Percentiles rank a stretch among this genome's conserved stretches.
phyloP scores from a whole-genome alignment of 805 yeast species.

The Maudiozyma bulderi region DNA sequence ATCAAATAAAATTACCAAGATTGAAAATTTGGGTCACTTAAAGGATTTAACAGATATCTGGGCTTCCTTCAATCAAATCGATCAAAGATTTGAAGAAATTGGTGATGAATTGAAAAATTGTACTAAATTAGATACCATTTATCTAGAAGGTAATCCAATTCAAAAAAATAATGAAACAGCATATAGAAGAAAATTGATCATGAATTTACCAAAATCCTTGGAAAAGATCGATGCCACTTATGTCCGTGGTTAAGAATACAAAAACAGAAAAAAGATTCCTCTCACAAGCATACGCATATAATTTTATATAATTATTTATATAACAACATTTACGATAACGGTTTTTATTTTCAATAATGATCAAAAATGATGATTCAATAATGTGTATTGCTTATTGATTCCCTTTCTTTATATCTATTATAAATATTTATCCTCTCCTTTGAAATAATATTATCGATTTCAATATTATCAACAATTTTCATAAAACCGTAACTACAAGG shows the following conservation, averaged over 20 bases:
- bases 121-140: slow-evolving; percentile 71
- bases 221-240: slow-evolving; percentile 89
- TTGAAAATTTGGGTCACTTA: slow-evolving; percentile 60
- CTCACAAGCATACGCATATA: background rate
- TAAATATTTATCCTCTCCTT: no score
- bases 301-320: background rate
- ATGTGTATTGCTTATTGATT: no score
- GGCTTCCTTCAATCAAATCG: slow-evolving; percentile 74
- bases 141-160: slow-evolving; percentile 88
- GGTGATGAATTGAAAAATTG: slow-evolving; percentile 54
- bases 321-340: background rate
- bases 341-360: background rate
- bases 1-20: slow-evolving; percentile 51
- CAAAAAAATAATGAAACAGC: slow-evolving; percentile 66
- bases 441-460: no score
- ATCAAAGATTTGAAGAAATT: slow-evolving; percentile 55
- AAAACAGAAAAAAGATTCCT: background rate
- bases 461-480: no score
- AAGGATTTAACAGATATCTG: slow-evolving; percentile 78
- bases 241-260: slow-evolving; percentile 27
- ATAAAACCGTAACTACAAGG: no score
- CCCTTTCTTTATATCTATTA: no score
- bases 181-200: slow-evolving; percentile 71
- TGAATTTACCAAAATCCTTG: slow-evolving; percentile 54
- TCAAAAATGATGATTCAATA: no score